phyloP scores from a whole-genome alignment of 192 early-diverging fungal genomes.

The Entomortierella chlamydospora region DNA sequence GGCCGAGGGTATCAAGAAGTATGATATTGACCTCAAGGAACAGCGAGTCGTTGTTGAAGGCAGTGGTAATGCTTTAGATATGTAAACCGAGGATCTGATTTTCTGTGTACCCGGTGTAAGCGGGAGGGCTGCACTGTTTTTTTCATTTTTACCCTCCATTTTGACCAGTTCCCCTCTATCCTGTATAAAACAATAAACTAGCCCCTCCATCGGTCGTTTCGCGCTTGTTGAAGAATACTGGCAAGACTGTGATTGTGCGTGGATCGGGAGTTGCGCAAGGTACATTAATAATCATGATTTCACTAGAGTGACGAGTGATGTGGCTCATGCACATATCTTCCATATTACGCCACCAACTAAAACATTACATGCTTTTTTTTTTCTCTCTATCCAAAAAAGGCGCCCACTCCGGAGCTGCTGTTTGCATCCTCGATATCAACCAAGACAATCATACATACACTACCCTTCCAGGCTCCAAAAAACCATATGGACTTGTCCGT shows the following conservation, averaged over 20 bases:
- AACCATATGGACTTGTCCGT: constrained; percentile 77
- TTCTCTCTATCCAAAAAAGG: constrained; percentile 18
- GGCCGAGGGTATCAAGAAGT: constrained; percentile 65
- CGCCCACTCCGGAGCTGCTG: constrained; percentile 83
- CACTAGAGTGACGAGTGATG: too few relatives aligned
- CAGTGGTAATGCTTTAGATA: constrained; percentile 61
- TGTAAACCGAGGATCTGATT: too few relatives aligned
- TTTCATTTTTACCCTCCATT: too few relatives aligned
- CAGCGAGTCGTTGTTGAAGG: constrained; percentile 84
- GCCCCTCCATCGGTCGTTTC: constrained; percentile 75
- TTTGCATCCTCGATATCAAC: constrained; percentile 87
- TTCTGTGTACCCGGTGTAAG: too few relatives aligned
- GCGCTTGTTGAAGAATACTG: constrained; percentile 74
- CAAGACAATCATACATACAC: constrained; percentile 21
- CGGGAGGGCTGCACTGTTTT: background rate
- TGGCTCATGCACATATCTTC: too few relatives aligned
- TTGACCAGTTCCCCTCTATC: too few relatives aligned
- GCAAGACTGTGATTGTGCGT: constrained; percentile 80
- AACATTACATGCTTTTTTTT: background rate
- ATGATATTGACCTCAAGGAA: constrained; percentile 73
- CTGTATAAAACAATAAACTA: too few relatives aligned
- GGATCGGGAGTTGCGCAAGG: constrained; percentile 76
- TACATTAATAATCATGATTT: too few relatives aligned
- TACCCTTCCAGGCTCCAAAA: constrained; percentile 9
- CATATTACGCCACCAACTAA: constrained; percentile 1